A percentile compares a stretch with the other conserved stretches of the same genome.
These are phyloP conservation scores for Backusella morwellensis DNA, from an alignment of 192 early-diverging fungal genomes.

Conservation along the genomic window DNA sequence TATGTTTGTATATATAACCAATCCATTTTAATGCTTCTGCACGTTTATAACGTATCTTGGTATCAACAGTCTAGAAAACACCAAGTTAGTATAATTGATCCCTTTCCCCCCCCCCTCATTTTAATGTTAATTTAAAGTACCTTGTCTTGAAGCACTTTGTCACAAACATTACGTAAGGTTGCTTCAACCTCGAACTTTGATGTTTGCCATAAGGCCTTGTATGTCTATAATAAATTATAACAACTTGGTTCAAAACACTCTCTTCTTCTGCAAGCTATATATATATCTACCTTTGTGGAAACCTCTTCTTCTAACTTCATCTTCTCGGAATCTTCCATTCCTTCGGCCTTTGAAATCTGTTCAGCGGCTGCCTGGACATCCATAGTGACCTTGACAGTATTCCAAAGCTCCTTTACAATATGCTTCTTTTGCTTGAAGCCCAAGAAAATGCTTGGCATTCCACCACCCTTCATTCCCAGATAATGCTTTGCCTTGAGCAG, in stretches of 20 bases:
- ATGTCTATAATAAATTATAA: conserved; percentile 8
- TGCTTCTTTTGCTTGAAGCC: conserved; percentile 48
- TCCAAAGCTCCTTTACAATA: conserved; percentile 41
- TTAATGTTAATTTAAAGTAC: background rate
- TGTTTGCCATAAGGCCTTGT: conserved; percentile 38
- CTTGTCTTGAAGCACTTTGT: conserved; percentile 18
- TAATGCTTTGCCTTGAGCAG: conserved; percentile 72
- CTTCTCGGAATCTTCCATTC: conserved; percentile 31
- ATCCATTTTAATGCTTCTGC: conserved; percentile 37
- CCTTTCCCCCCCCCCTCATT: too few species aligned
- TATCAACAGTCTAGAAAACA: conserved; percentile 9
- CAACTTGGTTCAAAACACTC: background rate
- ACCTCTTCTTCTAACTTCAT: conserved; percentile 38
- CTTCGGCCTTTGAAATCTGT: conserved; percentile 32
- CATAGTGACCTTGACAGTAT: conserved; percentile 31
- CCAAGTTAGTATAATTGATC: background rate
- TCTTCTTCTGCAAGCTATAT: background rate
- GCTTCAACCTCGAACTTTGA: conserved; percentile 39
- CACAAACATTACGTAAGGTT: conserved; percentile 24
- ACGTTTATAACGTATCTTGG: conserved; percentile 26
- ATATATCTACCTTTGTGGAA: conserved; percentile 22
- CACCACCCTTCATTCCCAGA: conserved; percentile 47
- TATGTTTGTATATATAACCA: conserved; percentile 39
- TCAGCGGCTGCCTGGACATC: conserved; percentile 27
- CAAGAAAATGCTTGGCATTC: conserved; percentile 36